Evolutionary conservation across 768 basidiomycete genomes (phyloP).

Genomic region (Jaapia argillacea): DNA sequence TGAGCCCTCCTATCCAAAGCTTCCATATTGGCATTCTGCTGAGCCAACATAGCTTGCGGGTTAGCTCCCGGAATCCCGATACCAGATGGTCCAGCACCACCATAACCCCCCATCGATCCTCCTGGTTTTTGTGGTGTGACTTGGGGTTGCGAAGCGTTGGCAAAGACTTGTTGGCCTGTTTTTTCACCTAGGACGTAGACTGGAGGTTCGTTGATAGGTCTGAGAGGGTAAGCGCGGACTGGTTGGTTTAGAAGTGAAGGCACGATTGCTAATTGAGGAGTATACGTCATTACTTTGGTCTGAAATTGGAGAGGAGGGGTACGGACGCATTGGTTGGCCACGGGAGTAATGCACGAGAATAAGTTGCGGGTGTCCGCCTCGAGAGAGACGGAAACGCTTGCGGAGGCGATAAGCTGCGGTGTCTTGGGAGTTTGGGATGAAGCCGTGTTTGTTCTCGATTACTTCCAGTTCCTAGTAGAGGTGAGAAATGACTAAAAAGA

Average conservation of each 20-base stretch:
- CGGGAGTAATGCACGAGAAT: conserved; percentile 70
- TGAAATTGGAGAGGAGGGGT: conserved; percentile 5
- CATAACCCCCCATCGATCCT: conserved; percentile 1
- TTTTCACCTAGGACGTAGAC: conserved; percentile 69
- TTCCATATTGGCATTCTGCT: conserved; percentile 67
- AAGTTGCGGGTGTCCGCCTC: conserved; percentile 67
- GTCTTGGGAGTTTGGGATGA: conserved; percentile 59
- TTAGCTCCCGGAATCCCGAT: conserved; percentile 7
- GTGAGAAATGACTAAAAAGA: neutral
- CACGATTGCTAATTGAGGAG: conserved; percentile 26
- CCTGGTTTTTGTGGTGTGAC: conserved; percentile 6
- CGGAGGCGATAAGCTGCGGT: conserved; percentile 55
- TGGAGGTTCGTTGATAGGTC: conserved; percentile 51
- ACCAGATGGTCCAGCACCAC: conserved; percentile 4
- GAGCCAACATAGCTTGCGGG: conserved; percentile 60
- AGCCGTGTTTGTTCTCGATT: conserved; percentile 63
- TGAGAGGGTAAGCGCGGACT: conserved; percentile 63
- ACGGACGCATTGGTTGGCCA: conserved; percentile 53
- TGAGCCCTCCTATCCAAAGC: conserved; percentile 47
- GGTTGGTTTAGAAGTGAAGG: conserved; percentile 51
- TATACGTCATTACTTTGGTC: neutral
- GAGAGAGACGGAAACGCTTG: conserved; percentile 59
- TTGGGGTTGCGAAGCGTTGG: no score
- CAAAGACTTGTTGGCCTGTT: conserved; percentile 55
- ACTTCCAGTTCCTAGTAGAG: conserved; percentile 63